Conservation (phyloP, 2,329 filamentous ascomycete species). For the Diplodia sapinea region DNA sequence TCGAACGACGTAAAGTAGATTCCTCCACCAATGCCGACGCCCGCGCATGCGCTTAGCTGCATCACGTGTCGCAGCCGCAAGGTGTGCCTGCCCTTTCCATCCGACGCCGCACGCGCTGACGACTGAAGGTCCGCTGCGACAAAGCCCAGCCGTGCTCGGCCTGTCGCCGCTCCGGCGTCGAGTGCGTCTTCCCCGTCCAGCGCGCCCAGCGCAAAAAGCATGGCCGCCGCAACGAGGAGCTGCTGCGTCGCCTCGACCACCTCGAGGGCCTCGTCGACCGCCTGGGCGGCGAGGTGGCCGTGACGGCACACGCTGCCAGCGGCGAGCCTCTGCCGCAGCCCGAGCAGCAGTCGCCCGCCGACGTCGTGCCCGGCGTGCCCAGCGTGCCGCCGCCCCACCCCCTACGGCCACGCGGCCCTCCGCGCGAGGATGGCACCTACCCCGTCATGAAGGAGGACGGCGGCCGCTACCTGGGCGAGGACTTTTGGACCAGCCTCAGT, state of each 20-base stretch:
- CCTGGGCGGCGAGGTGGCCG: conserved; percentile 30
- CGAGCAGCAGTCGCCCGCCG: neutral
- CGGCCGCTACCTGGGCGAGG: conserved; percentile 41
- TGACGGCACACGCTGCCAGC: conserved; percentile 3
- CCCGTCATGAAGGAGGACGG: conserved; percentile 30
- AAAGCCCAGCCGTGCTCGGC: conserved; percentile 20
- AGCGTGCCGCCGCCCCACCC: conserved; percentile 5
- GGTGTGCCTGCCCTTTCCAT: neutral
- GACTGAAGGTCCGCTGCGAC: conserved; percentile 26
- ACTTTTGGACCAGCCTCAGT: conserved; percentile 43
- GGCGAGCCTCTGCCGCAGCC: conserved; percentile 3
- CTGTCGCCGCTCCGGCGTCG: conserved; percentile 24
- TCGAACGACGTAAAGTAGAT: neutral
- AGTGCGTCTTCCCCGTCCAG: conserved; percentile 28
- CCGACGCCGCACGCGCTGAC: neutral
- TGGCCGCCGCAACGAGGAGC: conserved; percentile 30
- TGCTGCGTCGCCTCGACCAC: conserved; percentile 29
- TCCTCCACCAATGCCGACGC: conserved; percentile 25
- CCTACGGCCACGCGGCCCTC: conserved; percentile 4
- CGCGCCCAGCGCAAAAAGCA: conserved; percentile 29
- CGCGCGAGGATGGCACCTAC: conserved; percentile 26
- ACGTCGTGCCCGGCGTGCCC: conserved; percentile 5
- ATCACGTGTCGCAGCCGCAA: conserved; percentile 23
- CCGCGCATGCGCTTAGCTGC: conserved; percentile 22
- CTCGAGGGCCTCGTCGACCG: conserved; percentile 30